phyloP scores from a whole-genome alignment of 208 protist species.

The Wallacemonas rigidus region DNA sequence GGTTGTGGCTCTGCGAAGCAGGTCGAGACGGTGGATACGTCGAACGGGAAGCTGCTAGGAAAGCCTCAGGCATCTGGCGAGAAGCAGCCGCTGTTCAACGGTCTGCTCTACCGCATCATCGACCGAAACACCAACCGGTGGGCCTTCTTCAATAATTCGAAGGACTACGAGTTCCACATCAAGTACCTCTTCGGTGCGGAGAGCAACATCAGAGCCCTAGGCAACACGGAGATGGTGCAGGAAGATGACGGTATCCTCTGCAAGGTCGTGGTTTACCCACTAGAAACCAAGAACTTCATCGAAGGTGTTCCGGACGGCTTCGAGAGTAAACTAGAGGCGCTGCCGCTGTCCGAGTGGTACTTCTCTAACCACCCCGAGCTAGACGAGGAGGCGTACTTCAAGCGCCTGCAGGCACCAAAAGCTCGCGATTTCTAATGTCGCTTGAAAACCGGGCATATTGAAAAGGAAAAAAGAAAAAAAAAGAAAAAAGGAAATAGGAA shows the following conservation, averaged over 20 bases:
- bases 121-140: slow-evolving; percentile 39
- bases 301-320: slow-evolving; percentile 53
- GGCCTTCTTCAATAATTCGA: slow-evolving; percentile 79
- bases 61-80: slow-evolving; percentile 24
- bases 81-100: slow-evolving; percentile 63
- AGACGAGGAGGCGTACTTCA: slow-evolving; percentile 65
- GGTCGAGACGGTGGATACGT: slow-evolving; percentile 19
- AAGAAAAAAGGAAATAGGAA: no score
- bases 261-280: slow-evolving; percentile 55
- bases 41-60: slow-evolving; percentile 27
- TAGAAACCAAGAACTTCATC: slow-evolving; percentile 73
- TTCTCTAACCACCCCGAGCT: slow-evolving; percentile 60
- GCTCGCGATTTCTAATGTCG: slow-evolving; percentile 43
- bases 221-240: slow-evolving; percentile 40
- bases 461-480: neutral
- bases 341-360: slow-evolving; percentile 77
- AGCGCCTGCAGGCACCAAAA: slow-evolving; percentile 58
- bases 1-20: slow-evolving; percentile 28
- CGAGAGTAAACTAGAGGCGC: slow-evolving; percentile 80
- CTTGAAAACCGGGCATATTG: neutral
- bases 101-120: slow-evolving; percentile 71
- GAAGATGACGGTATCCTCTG: slow-evolving; percentile 79
- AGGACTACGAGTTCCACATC: slow-evolving; percentile 86
- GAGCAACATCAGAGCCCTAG: slow-evolving; percentile 44
- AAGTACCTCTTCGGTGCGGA: slow-evolving; percentile 73